Percentiles rank a stretch among this genome's conserved stretches.
phyloP scores from a whole-genome alignment of 1,284 basidiomycete genomes.

The Apiotrichum laibachii region DNA sequence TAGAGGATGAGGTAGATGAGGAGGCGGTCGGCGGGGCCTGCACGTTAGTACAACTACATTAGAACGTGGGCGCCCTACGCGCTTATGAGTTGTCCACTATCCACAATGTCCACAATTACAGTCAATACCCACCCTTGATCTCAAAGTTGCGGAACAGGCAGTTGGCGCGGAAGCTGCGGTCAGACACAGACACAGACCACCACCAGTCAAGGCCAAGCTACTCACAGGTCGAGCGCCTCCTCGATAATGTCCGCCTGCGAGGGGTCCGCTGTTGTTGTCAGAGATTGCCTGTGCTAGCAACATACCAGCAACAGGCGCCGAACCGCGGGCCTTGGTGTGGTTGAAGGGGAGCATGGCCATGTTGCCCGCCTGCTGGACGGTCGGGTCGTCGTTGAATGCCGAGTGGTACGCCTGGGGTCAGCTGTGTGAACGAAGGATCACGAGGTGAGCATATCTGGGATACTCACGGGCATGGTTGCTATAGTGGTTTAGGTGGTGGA shows the following conservation, averaged over 20 bases:
- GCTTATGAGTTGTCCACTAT: no score
- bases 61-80: not conserved
- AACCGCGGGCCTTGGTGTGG: slow-evolving; percentile 78
- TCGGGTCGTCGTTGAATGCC: slow-evolving; percentile 80
- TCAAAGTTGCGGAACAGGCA: slow-evolving; percentile 99
- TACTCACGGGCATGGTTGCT: slow-evolving; percentile 29
- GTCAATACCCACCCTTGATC: slow-evolving; percentile 71
- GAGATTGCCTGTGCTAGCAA: slow-evolving; percentile 34
- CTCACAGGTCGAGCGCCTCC: slow-evolving; percentile 81
- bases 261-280: slow-evolving; percentile 60
- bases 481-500: slow-evolving; percentile 3
- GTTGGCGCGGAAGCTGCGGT: slow-evolving; percentile 82
- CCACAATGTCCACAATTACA: not conserved
- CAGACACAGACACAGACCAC: no score
- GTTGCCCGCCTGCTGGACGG: slow-evolving; percentile 82
- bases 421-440: not conserved
- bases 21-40: slow-evolving; percentile 83
- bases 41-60: no score
- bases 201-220: not conserved
- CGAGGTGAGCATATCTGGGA: not conserved
- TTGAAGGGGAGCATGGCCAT: slow-evolving; percentile 86
- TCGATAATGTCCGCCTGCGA: slow-evolving; percentile 86
- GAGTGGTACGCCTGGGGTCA: slow-evolving; percentile 86
- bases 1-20: slow-evolving; percentile 98
- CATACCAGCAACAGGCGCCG: slow-evolving; percentile 71